Percentiles rank a stretch among this genome's conserved stretches.
phyloP scores from a whole-genome alignment of 2,329 filamentous ascomycete species.

The Talaromyces verruculosus region DNA sequence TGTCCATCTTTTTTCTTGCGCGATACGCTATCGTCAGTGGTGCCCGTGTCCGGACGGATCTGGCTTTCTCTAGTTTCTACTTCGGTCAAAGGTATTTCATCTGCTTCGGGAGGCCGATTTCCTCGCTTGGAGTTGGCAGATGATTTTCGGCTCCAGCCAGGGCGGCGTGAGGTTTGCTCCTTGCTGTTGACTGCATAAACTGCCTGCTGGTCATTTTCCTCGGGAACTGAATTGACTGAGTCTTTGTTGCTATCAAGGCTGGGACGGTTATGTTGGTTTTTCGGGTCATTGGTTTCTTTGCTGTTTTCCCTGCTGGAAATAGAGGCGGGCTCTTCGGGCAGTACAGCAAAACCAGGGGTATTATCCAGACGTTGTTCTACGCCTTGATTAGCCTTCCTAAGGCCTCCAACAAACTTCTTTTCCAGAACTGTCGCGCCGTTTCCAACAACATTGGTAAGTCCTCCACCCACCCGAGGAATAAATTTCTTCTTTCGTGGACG shows the following conservation, averaged over 20 bases:
- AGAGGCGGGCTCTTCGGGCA: background rate
- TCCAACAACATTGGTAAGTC: constrained; percentile 50
- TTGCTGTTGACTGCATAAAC: background rate
- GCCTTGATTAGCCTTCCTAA: constrained; percentile 43
- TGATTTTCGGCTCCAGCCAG: constrained; percentile 35
- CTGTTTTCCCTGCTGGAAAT: constrained; percentile 11
- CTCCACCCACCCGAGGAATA: constrained; percentile 53
- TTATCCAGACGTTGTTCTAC: constrained; percentile 37
- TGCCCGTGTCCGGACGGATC: constrained; percentile 16
- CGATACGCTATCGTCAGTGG: background rate
- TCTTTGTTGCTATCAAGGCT: constrained; percentile 17
- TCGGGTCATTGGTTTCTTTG: constrained; percentile 7
- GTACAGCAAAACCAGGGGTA: constrained; percentile 36
- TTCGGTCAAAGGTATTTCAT: constrained; percentile 41
- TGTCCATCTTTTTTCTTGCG: constrained; percentile 30
- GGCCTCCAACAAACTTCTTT: constrained; percentile 45
- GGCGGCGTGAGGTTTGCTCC: constrained; percentile 23
- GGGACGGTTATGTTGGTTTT: constrained; percentile 16
- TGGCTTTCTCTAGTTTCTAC: constrained; percentile 14
- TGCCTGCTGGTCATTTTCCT: background rate
- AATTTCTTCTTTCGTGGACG: constrained; percentile 30
- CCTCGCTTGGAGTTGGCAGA: constrained; percentile 34
- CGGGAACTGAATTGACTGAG: constrained; percentile 3
- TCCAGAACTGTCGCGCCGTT: constrained; percentile 50
- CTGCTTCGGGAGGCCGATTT: constrained; percentile 28